Conservation (phyloP, 352 stramenopile genomes). For the Phytophthora syringae region DNA sequence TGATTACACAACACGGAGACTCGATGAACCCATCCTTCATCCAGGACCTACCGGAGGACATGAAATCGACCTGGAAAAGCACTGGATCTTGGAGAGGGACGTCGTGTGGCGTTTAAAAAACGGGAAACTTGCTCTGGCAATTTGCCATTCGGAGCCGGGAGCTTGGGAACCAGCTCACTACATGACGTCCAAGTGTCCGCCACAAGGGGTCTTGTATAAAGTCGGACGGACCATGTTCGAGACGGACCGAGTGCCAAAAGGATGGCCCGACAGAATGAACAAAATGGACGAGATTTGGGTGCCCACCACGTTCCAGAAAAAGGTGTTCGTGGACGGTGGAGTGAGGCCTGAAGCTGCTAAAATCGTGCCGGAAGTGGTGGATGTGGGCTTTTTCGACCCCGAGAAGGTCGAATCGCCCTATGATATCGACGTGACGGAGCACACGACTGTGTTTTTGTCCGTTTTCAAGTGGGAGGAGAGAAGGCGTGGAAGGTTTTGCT, state of each 20-base stretch:
- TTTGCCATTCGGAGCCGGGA: constrained; percentile 94
- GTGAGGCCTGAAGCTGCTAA: constrained; percentile 59
- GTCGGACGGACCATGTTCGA: constrained; percentile 96
- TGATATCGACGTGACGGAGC: constrained; percentile 53
- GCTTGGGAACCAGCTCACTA: constrained; percentile 89
- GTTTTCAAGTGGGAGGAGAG: constrained; percentile 95
- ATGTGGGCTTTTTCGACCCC: constrained; percentile 91
- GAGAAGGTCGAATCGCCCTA: constrained; percentile 49
- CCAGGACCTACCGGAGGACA: constrained; percentile 55
- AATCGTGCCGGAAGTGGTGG: constrained; percentile 89
- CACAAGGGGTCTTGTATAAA: constrained; percentile 48
- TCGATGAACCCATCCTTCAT: constrained; percentile 75
- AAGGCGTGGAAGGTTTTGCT: constrained; percentile 93
- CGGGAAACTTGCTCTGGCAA: constrained; percentile 57
- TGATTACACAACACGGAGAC: constrained; percentile 74
- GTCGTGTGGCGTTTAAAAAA: constrained; percentile 62
- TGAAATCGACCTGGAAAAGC: constrained; percentile 57
- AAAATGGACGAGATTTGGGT: constrained; percentile 95
- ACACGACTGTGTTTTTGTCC: constrained; percentile 88
- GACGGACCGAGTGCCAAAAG: constrained; percentile 92
- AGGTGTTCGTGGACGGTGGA: constrained; percentile 73
- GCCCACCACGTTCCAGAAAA: constrained; percentile 85
- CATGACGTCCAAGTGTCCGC: constrained; percentile 73
- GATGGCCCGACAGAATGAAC: constrained; percentile 90
- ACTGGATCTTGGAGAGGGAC: constrained; percentile 80